phyloP scores from a whole-genome alignment of 2,329 filamentous ascomycete genomes.

The Ophioceras dolichostomum region DNA sequence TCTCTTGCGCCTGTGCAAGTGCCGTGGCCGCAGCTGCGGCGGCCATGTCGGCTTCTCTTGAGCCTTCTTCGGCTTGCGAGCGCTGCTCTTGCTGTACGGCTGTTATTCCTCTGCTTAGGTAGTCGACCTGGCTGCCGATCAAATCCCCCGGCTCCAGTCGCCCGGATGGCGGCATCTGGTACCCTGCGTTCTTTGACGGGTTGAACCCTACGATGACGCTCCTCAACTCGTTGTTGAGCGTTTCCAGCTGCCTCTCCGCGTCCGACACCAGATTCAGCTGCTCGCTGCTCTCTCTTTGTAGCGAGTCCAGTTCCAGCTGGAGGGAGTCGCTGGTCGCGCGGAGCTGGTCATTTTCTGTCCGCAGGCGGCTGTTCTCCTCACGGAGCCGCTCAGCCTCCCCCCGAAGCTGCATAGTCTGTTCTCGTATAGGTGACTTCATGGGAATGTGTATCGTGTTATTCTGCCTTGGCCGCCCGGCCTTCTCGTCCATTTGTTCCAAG shows the following conservation, averaged over 20 bases:
- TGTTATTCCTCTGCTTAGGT: constrained; percentile 54
- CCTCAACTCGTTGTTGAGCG: constrained; percentile 53
- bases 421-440: constrained; percentile 42
- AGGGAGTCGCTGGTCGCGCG: constrained; percentile 13
- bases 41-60: constrained; percentile 11
- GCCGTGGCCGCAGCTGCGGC: constrained; percentile 9
- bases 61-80: constrained; percentile 14
- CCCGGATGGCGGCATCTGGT: constrained; percentile 27
- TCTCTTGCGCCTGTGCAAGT: constrained; percentile 33
- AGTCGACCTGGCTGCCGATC: constrained; percentile 50
- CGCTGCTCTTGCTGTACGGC: constrained; percentile 45
- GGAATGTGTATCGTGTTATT: constrained; percentile 43
- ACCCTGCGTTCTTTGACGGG: constrained; percentile 37
- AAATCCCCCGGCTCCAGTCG: constrained; percentile 30
- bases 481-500: constrained; percentile 50
- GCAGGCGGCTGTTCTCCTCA: constrained; percentile 15
- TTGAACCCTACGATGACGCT: constrained; percentile 54
- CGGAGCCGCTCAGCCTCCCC: constrained; percentile 24
- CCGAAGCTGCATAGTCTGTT: constrained; percentile 36
- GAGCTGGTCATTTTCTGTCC: constrained; percentile 14
- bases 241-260: constrained; percentile 54
- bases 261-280: constrained; percentile 41
- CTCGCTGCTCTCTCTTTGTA: constrained; percentile 21
- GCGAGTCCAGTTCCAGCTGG: constrained; percentile 19
- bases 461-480: constrained; percentile 14